Evolutionary conservation across 2,329 filamentous ascomycete species (phyloP).

Genomic region (Botryotinia calthae): DNA sequence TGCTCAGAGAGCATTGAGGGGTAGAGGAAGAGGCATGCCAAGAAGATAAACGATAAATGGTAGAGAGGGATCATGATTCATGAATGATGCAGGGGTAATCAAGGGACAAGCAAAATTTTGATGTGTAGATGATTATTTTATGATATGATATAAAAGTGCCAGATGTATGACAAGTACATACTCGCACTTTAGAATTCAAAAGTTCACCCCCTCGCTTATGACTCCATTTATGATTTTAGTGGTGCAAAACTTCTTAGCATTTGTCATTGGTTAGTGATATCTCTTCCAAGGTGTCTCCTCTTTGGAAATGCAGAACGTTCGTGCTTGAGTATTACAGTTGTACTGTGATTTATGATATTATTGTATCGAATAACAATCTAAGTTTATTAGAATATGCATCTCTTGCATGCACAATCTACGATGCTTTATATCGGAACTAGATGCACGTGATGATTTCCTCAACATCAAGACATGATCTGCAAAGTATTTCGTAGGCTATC

Average conservation of each 20-base stretch:
- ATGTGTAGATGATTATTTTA: conserved; percentile 6
- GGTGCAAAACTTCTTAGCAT: not conserved
- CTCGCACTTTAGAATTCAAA: not conserved
- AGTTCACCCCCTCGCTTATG: conserved; percentile 9
- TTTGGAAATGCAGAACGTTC: not conserved
- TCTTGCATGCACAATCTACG: not conserved
- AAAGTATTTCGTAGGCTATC: not conserved
- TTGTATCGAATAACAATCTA: not conserved
- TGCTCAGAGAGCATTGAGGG: conserved; percentile 82
- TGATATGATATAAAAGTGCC: conserved; percentile 9
- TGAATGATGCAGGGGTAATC: conserved; percentile 15
- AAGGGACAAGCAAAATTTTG: not conserved
- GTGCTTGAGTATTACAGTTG: not conserved
- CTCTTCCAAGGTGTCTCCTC: not conserved
- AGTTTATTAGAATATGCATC: not conserved
- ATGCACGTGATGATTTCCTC: not conserved
- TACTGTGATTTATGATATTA: not conserved
- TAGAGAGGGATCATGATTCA: conserved; percentile 14
- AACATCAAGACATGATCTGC: not conserved
- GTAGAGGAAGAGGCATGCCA: conserved; percentile 85
- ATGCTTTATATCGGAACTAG: not conserved
- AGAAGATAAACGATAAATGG: conserved; percentile 43
- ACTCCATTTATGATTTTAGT: not conserved
- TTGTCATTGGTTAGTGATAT: not conserved
- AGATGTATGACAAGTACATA: conserved; percentile 12